Evolutionary conservation across 257 asterid genomes (phyloP), one percentile per base, ranked within the genome.

Genomic region (Lycium ferocissimum): DNA sequence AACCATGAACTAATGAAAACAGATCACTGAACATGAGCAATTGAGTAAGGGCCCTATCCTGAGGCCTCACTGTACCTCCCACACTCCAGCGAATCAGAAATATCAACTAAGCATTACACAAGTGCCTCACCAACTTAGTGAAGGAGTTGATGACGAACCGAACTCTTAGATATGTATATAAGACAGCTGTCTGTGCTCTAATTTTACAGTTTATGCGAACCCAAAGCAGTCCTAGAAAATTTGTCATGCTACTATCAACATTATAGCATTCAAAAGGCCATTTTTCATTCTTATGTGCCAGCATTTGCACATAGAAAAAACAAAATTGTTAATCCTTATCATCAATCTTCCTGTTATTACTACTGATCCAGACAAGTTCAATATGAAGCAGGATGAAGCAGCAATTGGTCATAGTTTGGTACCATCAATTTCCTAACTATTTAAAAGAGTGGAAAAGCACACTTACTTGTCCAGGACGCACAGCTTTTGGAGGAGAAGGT

Each of bases 381-480:
- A 40, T 6, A 53, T 51, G 43, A 71, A 57, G 40, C 37, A 53
- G 58, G 53, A 84, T 49, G 43, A 71, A 57, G 40, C 37, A 53
- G 58, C 38, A 84, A 49, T 9, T 37, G 61, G 51, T 11, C n/a
- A 54, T 56, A 75, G 26, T 78, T 0, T 26, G 82, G 58, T 45
- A 45, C 18, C 80, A 72, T n/a, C 80, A 26, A 78, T 22, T 76
- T 51, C 63, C 82, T 26, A 51, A 51, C 47, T 14, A 53, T 33
- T 53, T 53, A 13, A 45, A 58, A 59, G 51, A 81, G 49, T 54
- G 72, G 58, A 85, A 86, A 79, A 80, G 81, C 66, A 65, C 22
- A 87, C 83, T 80, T 87, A 95, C 99, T 95, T 91, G 98, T 56
- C 99, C 99, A 83, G 98, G 99, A 67, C 98, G 99, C 83, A 95